phyloP scores from a whole-genome alignment of 371 early-diverging fungal genomes.

The Mucor saturninus region DNA sequence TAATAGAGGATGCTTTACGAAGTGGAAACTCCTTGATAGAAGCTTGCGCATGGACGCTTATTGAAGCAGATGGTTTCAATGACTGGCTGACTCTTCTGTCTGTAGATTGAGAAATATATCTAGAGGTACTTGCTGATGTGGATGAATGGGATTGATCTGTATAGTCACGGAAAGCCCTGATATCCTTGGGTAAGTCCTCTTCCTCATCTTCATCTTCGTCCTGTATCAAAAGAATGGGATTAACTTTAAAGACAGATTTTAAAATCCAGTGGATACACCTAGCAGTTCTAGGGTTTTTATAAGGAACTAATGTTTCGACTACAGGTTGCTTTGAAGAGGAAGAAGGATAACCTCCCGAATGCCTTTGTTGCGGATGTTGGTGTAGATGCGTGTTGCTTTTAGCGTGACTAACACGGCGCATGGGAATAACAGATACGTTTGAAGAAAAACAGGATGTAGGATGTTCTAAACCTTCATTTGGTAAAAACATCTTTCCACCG shows the following conservation, averaged over 20 bases:
- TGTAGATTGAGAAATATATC: no score
- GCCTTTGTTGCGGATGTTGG: not conserved
- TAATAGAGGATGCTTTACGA: constrained; percentile 13
- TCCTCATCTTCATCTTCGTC: not conserved
- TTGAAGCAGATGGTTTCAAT: not conserved
- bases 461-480: constrained; percentile 3
- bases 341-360: no score
- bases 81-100: no score
- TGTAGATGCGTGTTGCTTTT: not conserved
- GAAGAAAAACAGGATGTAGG: not conserved
- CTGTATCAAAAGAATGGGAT: not conserved
- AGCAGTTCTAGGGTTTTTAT: constrained; percentile 23
- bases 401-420: constrained; percentile 3
- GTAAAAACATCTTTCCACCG: constrained; percentile 8
- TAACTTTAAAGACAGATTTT: constrained; percentile 18
- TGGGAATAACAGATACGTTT: constrained; percentile 11
- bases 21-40: not conserved
- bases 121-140: not conserved
- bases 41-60: not conserved
- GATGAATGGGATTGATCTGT: constrained; percentile 5
- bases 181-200: not conserved
- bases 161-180: not conserved
- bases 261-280: constrained; percentile 34
- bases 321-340: constrained; percentile 2
- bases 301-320: constrained; percentile 21